Percentiles rank a stretch among this genome's conserved stretches.
These are phyloP conservation scores for Aureobasidium sp. DNA, from an alignment of 2,329 filamentous ascomycete genomes.

Conservation along the genomic window DNA sequence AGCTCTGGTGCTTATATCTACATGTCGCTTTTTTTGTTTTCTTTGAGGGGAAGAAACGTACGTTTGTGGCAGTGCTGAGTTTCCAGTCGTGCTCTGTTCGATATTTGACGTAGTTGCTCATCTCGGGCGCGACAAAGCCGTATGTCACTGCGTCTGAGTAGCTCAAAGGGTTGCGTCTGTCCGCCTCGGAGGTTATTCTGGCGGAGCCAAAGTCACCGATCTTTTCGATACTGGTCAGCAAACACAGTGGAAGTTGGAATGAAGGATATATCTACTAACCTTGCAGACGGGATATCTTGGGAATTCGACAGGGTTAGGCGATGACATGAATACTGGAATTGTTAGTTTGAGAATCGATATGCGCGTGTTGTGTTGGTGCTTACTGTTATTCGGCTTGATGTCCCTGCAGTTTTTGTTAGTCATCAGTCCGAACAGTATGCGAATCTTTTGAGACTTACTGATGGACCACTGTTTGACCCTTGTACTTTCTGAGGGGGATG, in stretches of 20 bases:
- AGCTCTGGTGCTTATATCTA: neutral
- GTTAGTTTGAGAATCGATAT: neutral
- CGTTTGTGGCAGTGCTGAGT: neutral
- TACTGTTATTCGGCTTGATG: slow-evolving; percentile 8
- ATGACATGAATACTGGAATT: neutral
- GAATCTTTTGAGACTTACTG: slow-evolving; percentile 1
- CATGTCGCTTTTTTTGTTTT: neutral
- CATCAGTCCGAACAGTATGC: too few species aligned
- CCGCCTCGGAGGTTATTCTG: neutral
- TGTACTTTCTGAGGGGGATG: neutral
- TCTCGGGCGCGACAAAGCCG: slow-evolving; percentile 2
- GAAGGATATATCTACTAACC: neutral
- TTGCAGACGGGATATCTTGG: neutral
- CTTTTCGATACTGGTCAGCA: neutral
- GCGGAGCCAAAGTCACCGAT: slow-evolving; percentile 12
- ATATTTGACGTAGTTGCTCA: neutral
- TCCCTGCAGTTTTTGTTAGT: slow-evolving; percentile 1
- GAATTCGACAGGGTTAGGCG: neutral
- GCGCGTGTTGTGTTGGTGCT: neutral
- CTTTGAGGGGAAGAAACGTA: neutral
- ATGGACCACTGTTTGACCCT: neutral
- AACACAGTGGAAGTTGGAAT: neutral
- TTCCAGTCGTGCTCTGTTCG: neutral
- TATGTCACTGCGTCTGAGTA: neutral
- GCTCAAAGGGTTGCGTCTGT: neutral